A percentile compares a stretch with the other conserved stretches of the same genome.
These are phyloP conservation scores for Ramaria rubella DNA, from an alignment of 768 basidiomycete species.

Conservation along the genomic window DNA sequence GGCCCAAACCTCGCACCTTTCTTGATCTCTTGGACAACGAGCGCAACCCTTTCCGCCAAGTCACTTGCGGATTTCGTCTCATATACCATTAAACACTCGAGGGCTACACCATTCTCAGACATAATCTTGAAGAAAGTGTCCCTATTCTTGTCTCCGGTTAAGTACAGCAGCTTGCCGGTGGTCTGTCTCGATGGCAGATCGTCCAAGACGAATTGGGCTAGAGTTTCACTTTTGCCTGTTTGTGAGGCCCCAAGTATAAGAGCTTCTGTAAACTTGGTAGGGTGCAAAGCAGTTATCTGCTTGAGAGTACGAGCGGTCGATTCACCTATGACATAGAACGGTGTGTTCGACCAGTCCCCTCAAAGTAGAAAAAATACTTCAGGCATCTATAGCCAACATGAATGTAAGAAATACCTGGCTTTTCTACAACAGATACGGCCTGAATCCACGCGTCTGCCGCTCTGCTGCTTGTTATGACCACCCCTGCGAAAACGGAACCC, in stretches of 20 bases:
- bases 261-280: not conserved
- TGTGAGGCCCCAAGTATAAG: slow-evolving; percentile 38
- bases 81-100: slow-evolving; percentile 61
- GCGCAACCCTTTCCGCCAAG: slow-evolving; percentile 24
- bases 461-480: slow-evolving; percentile 74
- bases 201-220: slow-evolving; percentile 55
- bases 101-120: slow-evolving; percentile 33
- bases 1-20: not conserved
- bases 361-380: not conserved
- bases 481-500: slow-evolving; percentile 38
- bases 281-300: slow-evolving; percentile 24
- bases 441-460: slow-evolving; percentile 65
- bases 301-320: slow-evolving; percentile 48
- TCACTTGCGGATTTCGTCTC: slow-evolving; percentile 41
- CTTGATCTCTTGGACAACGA: not conserved
- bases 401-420: not conserved
- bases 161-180: slow-evolving; percentile 47
- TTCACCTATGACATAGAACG: slow-evolving; percentile 77
- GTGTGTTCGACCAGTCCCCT: slow-evolving; percentile 48
- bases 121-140: slow-evolving; percentile 57
- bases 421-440: slow-evolving; percentile 26
- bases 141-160: slow-evolving; percentile 83
- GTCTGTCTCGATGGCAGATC: slow-evolving; percentile 20
- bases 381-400: not conserved
- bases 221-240: slow-evolving; percentile 61